Conservation (phyloP, 192 early-diverging fungal genomes). For the Podila epigama region DNA sequence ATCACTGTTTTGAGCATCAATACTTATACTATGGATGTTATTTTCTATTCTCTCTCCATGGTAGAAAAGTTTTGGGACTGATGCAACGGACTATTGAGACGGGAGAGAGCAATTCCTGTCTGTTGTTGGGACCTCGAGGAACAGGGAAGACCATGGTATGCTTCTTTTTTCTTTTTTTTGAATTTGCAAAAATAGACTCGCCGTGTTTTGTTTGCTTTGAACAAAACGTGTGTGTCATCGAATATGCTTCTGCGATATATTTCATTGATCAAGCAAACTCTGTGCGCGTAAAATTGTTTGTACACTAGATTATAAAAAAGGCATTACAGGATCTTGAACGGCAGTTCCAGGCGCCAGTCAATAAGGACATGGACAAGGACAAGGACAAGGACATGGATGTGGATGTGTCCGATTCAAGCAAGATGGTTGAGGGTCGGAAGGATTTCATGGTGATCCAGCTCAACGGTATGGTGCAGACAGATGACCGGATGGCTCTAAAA, state of each 20-base stretch:
- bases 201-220: too few relatives aligned
- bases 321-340: slow-evolving; percentile 47
- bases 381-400: slow-evolving; percentile 14
- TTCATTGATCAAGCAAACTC: too few relatives aligned
- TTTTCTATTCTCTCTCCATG: neutral
- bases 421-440: slow-evolving; percentile 11
- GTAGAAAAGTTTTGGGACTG: slow-evolving; percentile 62
- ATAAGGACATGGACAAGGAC: neutral
- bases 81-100: slow-evolving; percentile 65
- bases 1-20: too few relatives aligned
- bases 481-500: slow-evolving; percentile 79
- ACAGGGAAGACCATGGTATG: slow-evolving; percentile 51
- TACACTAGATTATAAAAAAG: slow-evolving; percentile 44
- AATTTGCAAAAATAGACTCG: too few relatives aligned
- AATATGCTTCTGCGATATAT: too few relatives aligned
- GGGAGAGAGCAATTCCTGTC: slow-evolving; percentile 88
- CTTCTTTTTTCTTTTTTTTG: too few relatives aligned
- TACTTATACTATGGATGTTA: too few relatives aligned
- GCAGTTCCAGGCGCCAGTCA: slow-evolving; percentile 6
- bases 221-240: too few relatives aligned
- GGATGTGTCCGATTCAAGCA: too few relatives aligned
- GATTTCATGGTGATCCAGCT: slow-evolving; percentile 74
- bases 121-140: slow-evolving; percentile 84
- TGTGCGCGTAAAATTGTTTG: too few relatives aligned
- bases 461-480: slow-evolving; percentile 82